These are phyloP conservation scores for Phyllosticta ampelicida DNA, from an alignment of 2,329 filamentous ascomycete genomes.

Conservation along the genomic window DNA sequence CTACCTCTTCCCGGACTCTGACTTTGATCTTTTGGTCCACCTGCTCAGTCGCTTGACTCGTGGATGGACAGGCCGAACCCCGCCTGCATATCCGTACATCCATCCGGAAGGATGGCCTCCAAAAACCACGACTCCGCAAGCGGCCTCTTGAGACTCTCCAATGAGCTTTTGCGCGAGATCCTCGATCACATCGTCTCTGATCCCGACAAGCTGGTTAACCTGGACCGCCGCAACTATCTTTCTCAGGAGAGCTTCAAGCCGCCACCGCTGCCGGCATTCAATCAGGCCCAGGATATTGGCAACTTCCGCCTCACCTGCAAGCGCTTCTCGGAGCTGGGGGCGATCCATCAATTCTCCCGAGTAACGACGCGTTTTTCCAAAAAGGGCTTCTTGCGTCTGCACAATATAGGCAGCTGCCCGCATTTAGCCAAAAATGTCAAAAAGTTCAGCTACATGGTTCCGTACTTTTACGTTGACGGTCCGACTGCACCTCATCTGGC, in stretches of 20 bases:
- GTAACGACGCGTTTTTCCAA: constrained; percentile 42
- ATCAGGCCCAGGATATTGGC: constrained; percentile 35
- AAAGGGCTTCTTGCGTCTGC: constrained; percentile 39
- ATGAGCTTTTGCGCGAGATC: constrained; percentile 41
- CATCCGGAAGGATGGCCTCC: constrained; percentile 6
- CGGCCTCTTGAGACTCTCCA: constrained; percentile 31
- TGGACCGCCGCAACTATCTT: constrained; percentile 40
- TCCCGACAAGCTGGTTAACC: constrained; percentile 38
- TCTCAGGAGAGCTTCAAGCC: constrained; percentile 42
- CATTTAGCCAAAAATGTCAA: constrained; percentile 45
- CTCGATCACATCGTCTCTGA: constrained; percentile 43
- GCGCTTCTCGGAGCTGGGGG: constrained; percentile 40
- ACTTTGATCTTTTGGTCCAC: neutral
- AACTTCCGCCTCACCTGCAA: constrained; percentile 39
- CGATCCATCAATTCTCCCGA: constrained; percentile 40
- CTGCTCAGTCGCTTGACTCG: constrained; percentile 6
- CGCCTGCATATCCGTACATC: constrained; percentile 18
- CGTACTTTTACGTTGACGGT: constrained; percentile 48
- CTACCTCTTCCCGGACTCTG: neutral
- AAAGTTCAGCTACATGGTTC: constrained; percentile 51
- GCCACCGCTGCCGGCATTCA: constrained; percentile 30
- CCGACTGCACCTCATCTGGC: constrained; percentile 15
- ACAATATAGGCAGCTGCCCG: constrained; percentile 37
- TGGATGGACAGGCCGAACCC: constrained; percentile 19
- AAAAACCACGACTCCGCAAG: constrained; percentile 14